Evolutionary conservation across 2,329 filamentous ascomycete species (phyloP).

Genomic region (Pestalotiopsis sp.): DNA sequence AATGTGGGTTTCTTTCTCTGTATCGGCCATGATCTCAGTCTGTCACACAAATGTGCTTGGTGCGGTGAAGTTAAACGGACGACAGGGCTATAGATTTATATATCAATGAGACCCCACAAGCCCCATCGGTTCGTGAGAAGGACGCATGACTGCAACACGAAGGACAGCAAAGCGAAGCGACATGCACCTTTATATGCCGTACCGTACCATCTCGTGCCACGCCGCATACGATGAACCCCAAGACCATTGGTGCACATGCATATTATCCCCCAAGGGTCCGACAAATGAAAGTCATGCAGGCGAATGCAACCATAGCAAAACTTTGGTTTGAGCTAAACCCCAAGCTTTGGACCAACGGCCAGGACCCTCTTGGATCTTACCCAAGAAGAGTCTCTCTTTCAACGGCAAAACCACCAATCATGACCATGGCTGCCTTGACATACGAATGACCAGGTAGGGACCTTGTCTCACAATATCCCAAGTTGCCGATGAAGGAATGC

Average conservation of each 20-base stretch:
- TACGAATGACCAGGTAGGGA: not conserved
- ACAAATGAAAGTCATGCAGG: not conserved
- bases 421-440: not conserved
- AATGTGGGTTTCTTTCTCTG: not conserved
- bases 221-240: not conserved
- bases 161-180: not conserved
- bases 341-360: not conserved
- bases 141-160: not conserved
- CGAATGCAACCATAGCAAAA: constrained; percentile 5
- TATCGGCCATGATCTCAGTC: not conserved
- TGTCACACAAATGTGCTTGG: not conserved
- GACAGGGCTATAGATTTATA: not conserved
- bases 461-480: not conserved
- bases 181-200: not conserved
- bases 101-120: not conserved
- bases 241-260: not conserved
- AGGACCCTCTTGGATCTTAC: not conserved
- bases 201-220: not conserved
- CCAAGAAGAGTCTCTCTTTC: not conserved
- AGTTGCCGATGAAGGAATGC: not conserved
- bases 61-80: not conserved
- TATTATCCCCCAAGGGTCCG: not conserved
- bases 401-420: not conserved
- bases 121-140: not conserved
- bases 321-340: not conserved